Evolutionary conservation across 2,329 filamentous ascomycete species (phyloP).

Genomic region (Biscogniauxia marginata): DNA sequence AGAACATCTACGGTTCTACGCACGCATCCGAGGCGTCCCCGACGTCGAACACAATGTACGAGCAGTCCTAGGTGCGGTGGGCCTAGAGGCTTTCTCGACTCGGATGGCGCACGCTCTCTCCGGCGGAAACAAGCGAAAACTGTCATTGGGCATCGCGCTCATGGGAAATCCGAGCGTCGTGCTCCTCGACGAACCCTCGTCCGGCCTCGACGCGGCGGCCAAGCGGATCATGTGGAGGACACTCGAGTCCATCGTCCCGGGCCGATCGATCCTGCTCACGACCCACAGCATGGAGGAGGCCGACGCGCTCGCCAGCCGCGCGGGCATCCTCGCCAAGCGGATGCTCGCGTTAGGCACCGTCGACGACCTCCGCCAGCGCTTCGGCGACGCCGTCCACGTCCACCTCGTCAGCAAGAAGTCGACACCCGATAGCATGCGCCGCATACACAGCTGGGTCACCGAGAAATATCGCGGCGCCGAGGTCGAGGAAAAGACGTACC

Average conservation of each 20-base stretch:
- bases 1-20: constrained; percentile 88
- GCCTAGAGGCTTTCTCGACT: constrained; percentile 66
- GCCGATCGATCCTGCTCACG: constrained; percentile 81
- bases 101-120: constrained; percentile 79
- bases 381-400: constrained; percentile 77
- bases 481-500: constrained; percentile 73
- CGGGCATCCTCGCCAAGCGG: constrained; percentile 79
- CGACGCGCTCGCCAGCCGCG: constrained; percentile 78
- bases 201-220: constrained; percentile 84
- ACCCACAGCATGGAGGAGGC: constrained; percentile 97
- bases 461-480: constrained; percentile 60
- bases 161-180: constrained; percentile 90
- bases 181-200: constrained; percentile 84
- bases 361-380: constrained; percentile 68
- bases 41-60: constrained; percentile 75
- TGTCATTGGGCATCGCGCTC: constrained; percentile 83
- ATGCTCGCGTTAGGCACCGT: constrained; percentile 85
- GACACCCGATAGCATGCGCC: constrained; percentile 63
- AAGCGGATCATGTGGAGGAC: constrained; percentile 95
- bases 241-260: constrained; percentile 68
- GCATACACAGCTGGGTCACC: constrained; percentile 65
- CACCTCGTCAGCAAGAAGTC: constrained; percentile 75
- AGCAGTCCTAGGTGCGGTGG: constrained; percentile 77
- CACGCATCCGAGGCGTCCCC: constrained; percentile 73
- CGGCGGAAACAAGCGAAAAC: constrained; percentile 91